These are phyloP conservation scores for Danielia oregonensis DNA, from an alignment of 805 yeast genomes.

Conservation along the genomic window DNA sequence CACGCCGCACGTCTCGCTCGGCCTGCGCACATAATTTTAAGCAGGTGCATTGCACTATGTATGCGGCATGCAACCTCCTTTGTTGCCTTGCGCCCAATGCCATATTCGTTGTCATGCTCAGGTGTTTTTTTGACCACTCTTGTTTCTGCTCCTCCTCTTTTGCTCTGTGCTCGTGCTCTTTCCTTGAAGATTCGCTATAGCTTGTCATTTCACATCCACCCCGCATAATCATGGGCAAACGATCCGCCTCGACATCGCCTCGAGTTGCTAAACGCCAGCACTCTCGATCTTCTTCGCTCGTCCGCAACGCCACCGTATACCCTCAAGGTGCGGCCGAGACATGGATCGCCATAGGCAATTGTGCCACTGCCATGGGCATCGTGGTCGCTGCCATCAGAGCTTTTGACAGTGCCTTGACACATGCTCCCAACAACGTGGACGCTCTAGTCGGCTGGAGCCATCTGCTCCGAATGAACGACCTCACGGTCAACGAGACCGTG, in stretches of 20 bases:
- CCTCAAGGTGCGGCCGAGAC: constrained; percentile 28
- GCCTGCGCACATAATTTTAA: not conserved
- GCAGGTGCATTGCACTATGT: not conserved
- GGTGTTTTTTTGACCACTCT: not conserved
- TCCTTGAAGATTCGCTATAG: not conserved
- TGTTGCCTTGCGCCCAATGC: not conserved
- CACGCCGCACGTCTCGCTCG: not conserved
- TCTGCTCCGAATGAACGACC: constrained; percentile 38
- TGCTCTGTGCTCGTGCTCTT: not conserved
- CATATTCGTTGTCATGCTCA: not conserved
- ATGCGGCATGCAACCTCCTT: constrained; percentile 1
- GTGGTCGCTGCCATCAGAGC: constrained; percentile 39
- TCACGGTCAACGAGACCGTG: constrained; percentile 31
- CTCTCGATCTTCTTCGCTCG: constrained; percentile 1
- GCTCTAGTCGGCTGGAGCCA: constrained; percentile 45
- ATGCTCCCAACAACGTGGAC: constrained; percentile 35
- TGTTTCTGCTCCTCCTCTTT: not conserved
- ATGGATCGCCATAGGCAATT: constrained; percentile 46
- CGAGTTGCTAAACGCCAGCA: constrained; percentile 2
- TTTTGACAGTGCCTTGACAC: constrained; percentile 40
- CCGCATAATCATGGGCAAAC: constrained; percentile 2
- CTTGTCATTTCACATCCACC: not conserved
- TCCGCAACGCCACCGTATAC: constrained; percentile 2
- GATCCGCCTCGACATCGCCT: constrained; percentile 3
- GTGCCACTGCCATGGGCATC: constrained; percentile 42